These are phyloP conservation scores for Rhododendron kiyosumense DNA, from an alignment of 148 eudicot species.

Conservation along the genomic window DNA sequence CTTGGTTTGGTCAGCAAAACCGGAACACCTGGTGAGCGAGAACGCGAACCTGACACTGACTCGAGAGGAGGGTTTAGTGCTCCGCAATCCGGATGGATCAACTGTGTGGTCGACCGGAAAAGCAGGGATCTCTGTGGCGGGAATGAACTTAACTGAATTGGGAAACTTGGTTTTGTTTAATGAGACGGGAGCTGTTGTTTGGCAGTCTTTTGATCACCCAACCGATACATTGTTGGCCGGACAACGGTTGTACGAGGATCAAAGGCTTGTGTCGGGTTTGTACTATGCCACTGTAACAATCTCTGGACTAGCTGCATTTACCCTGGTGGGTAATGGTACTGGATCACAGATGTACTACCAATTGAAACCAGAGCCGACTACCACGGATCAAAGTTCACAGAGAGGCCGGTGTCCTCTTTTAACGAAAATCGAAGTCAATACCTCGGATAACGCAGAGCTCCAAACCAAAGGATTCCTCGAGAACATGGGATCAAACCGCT, in stretches of 20 bases:
- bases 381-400: background rate
- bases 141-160: constrained; percentile 10
- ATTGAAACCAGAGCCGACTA: background rate
- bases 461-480: background rate
- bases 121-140: background rate
- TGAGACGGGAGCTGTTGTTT: background rate
- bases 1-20: constrained; percentile 15
- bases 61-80: background rate
- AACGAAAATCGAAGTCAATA: background rate
- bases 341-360: constrained; percentile 10
- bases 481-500: background rate
- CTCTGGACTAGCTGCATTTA: constrained; percentile 2
- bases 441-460: constrained; percentile 1
- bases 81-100: background rate
- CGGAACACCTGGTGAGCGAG: background rate
- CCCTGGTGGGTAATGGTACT: background rate
- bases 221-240: constrained; percentile 11
- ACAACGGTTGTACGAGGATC: constrained; percentile 8
- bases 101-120: background rate
- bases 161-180: constrained; percentile 15
- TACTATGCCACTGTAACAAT: background rate
- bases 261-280: background rate
- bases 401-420: constrained; percentile 2
- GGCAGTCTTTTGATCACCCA: constrained; percentile 14
- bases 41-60: constrained; percentile 4